Conservation (phyloP, 2,329 filamentous ascomycete species). For the Phialocephala sp. region DNA sequence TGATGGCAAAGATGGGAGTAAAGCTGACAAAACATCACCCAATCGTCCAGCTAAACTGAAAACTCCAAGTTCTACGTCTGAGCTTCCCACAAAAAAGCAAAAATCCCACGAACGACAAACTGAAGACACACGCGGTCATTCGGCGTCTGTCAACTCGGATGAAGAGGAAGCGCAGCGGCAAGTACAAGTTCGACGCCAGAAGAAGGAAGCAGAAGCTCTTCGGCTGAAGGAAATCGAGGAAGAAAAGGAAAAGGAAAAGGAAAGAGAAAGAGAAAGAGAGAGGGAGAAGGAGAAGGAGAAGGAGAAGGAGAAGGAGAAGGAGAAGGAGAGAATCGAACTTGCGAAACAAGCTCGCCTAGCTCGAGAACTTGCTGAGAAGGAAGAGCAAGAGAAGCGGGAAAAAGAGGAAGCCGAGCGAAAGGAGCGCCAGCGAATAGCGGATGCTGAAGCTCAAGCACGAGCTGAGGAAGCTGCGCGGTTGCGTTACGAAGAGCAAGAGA, state of each 20-base stretch:
- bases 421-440: constrained; percentile 37
- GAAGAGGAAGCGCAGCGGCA: constrained; percentile 45
- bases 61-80: constrained; percentile 18
- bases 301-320: constrained; percentile 28
- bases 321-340: constrained; percentile 36
- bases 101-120: constrained; percentile 23
- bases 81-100: constrained; percentile 24
- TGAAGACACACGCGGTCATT: constrained; percentile 21
- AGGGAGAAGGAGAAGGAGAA: constrained; percentile 15
- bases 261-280: constrained; percentile 34
- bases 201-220: constrained; percentile 18
- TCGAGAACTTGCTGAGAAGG: constrained; percentile 38
- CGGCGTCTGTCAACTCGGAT: constrained; percentile 47
- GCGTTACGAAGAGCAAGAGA: constrained; percentile 43
- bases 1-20: constrained; percentile 22
- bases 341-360: constrained; percentile 36
- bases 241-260: constrained; percentile 42
- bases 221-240: constrained; percentile 26
- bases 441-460: constrained; percentile 35
- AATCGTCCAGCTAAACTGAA: constrained; percentile 27
- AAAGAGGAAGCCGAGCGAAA: constrained; percentile 40
- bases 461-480: constrained; percentile 44
- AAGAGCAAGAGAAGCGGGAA: constrained; percentile 44
- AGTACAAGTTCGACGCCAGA: constrained; percentile 25
- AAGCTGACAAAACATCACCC: constrained; percentile 24